phyloP scores from a whole-genome alignment of 257 asterid genomes.

The Craterostigma plantagineum region DNA sequence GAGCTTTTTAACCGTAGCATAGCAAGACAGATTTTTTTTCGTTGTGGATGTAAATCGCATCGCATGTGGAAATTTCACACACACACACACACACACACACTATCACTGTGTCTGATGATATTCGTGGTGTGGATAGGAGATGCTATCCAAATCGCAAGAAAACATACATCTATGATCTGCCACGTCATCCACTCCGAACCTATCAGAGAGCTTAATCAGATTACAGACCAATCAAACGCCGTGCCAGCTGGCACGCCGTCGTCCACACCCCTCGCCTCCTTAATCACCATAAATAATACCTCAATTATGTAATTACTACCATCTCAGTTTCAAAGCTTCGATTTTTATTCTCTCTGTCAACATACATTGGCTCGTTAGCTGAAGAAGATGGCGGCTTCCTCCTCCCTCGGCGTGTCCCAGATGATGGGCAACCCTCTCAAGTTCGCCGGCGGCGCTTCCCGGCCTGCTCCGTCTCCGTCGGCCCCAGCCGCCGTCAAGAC shows the following conservation, averaged over 20 bases:
- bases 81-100: too few species aligned
- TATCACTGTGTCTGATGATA: too few species aligned
- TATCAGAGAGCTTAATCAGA: constrained; percentile 30
- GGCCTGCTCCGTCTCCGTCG: constrained; percentile 37
- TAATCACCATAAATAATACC: constrained; percentile 6
- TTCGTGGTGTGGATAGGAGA: too few species aligned
- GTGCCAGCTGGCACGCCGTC: constrained; percentile 34
- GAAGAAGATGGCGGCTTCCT: constrained; percentile 49
- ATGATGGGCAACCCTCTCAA: constrained; percentile 56
- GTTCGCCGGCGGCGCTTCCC: constrained; percentile 29
- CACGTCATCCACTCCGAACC: constrained; percentile 11
- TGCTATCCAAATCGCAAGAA: too few species aligned
- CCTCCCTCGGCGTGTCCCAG: constrained; percentile 58
- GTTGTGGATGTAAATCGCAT: too few species aligned
- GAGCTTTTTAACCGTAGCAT: too few species aligned
- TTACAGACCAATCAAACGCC: constrained; percentile 21
- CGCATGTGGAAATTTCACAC: too few species aligned
- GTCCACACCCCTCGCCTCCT: constrained; percentile 45
- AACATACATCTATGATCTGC: not conserved
- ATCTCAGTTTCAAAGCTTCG: constrained; percentile 1
- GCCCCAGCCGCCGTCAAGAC: constrained; percentile 45
- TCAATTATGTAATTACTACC: constrained; percentile 5
- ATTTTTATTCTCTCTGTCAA: not conserved
- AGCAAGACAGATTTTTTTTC: too few species aligned
- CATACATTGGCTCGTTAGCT: constrained; percentile 1